Evolutionary conservation across 495 filamentous ascomycete genomes (phyloP), one percentile per base, ranked within the genome.

Genomic region (Halenospora varia): DNA sequence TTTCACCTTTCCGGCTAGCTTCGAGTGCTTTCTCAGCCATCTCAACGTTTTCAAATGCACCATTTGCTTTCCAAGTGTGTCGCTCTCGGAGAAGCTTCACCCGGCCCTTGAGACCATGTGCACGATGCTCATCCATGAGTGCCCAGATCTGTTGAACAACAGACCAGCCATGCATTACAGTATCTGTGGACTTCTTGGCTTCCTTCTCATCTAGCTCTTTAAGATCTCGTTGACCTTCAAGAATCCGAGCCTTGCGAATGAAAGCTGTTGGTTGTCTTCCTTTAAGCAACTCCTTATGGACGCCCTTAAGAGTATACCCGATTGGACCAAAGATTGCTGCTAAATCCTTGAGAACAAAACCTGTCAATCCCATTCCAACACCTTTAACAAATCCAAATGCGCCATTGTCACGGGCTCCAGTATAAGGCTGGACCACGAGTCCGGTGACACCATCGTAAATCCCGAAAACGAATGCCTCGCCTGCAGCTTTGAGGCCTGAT

Each of bases 391-490:
- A 80, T 0, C 89, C 89, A 2, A 79, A 62, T 0, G 82, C 62
- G 0, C 87, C 85, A 1, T 82, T 74, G 10, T 78, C 68, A 25
- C 77, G 77, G 2, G 79, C 85, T 0, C 86, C 89, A 0, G 76
- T 76, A 35, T 80, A 73, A 0, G 90, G 89, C 26, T 90, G 82
- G 0, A 72, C 71, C 15, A 89, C 78, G 1, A 94, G 65, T 0
- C 88, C 90, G 0, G 84, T 88, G 52, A 87, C 73, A 24, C 88
- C 90, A 60, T 92, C 88, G 42, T 83, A 82, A 51, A 92, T 77
- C 0, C 90, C 89, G 53, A 85, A 82, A 0, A 73, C 69, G 47
- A 95, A 86, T 59, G 87, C 88, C 61, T 81, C 75, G 2, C 83
- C 73, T 0, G 87, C 88, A 0, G 88, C 88, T 9, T 73, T 75